Conservation (phyloP, 2,329 filamentous ascomycete species). For the Fusarium sterilihyphosum region DNA sequence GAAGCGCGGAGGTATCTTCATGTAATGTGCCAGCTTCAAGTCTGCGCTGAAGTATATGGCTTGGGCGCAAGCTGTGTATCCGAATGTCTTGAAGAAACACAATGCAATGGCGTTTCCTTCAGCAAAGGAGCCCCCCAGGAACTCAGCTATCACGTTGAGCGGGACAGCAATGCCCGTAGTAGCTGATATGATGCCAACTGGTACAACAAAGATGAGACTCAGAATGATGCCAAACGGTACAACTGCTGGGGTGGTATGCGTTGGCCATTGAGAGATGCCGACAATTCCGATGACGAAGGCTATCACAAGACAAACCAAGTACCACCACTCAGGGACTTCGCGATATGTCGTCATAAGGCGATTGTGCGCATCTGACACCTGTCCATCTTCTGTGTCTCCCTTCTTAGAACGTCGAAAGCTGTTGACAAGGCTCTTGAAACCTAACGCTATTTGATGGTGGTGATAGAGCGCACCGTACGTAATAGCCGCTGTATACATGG, state of each 20-base stretch:
- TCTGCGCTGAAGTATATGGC: constrained; percentile 50
- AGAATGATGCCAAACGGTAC: constrained; percentile 56
- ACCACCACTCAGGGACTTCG: constrained; percentile 62
- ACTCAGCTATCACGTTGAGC: constrained; percentile 59
- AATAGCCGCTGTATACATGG: constrained; percentile 52
- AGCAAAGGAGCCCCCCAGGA: constrained; percentile 56
- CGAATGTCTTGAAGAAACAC: constrained; percentile 59
- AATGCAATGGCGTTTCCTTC: constrained; percentile 57
- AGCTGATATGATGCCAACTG: constrained; percentile 55
- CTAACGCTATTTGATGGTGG: constrained; percentile 50
- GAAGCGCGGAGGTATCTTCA: constrained; percentile 55
- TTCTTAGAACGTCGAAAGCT: constrained; percentile 43
- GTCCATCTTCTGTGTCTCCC: constrained; percentile 27
- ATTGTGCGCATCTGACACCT: constrained; percentile 53
- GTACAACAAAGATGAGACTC: constrained; percentile 55
- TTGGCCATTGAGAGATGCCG: constrained; percentile 52
- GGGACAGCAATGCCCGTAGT: constrained; percentile 55
- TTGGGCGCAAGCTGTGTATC: constrained; percentile 49
- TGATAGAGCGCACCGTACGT: constrained; percentile 55
- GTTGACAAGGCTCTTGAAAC: constrained; percentile 46
- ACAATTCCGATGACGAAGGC: constrained; percentile 49
- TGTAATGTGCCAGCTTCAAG: constrained; percentile 54
- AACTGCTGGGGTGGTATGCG: constrained; percentile 54
- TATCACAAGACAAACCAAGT: constrained; percentile 46
- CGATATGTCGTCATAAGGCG: constrained; percentile 58